phyloP scores from a whole-genome alignment of 768 basidiomycete genomes.

The Suillus plorans region DNA sequence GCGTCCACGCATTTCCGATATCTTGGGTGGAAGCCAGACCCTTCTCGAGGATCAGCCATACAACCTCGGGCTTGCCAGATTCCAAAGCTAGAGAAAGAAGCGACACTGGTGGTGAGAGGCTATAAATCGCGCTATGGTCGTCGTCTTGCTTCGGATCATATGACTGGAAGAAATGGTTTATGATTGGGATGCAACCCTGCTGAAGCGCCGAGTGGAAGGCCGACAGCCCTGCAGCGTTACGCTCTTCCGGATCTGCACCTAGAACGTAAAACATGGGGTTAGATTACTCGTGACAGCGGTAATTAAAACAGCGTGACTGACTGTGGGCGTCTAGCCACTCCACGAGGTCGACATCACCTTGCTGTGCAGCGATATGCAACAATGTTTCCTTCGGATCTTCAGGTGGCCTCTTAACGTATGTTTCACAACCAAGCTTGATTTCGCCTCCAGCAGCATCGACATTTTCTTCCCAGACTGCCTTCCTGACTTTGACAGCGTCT shows the following conservation, averaged over 20 bases:
- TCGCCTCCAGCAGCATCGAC: conserved; percentile 77
- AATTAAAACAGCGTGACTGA: conserved; percentile 37
- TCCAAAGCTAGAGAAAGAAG: conserved; percentile 58
- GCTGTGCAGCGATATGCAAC: conserved; percentile 60
- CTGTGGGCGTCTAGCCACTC: conserved; percentile 74
- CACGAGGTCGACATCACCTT: conserved; percentile 57
- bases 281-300: conserved; percentile 19
- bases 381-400: conserved; percentile 66
- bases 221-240: conserved; percentile 55
- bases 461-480: conserved; percentile 64
- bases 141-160: conserved; percentile 52
- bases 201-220: conserved; percentile 67
- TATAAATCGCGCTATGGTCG: conserved; percentile 53
- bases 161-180: conserved; percentile 60
- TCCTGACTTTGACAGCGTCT: conserved; percentile 53
- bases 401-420: conserved; percentile 45
- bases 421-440: conserved; percentile 53
- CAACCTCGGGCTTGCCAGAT: conserved; percentile 61
- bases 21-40: conserved; percentile 50
- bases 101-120: conserved; percentile 36
- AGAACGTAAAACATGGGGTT: conserved; percentile 9
- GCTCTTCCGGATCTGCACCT: conserved; percentile 77
- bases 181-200: conserved; percentile 49
- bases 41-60: conserved; percentile 63
- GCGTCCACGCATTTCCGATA: conserved; percentile 51